A percentile compares a stretch with the other conserved stretches of the same genome.
phyloP scores from a whole-genome alignment of 495 filamentous ascomycete genomes.

The Aspergillus biplanus region DNA sequence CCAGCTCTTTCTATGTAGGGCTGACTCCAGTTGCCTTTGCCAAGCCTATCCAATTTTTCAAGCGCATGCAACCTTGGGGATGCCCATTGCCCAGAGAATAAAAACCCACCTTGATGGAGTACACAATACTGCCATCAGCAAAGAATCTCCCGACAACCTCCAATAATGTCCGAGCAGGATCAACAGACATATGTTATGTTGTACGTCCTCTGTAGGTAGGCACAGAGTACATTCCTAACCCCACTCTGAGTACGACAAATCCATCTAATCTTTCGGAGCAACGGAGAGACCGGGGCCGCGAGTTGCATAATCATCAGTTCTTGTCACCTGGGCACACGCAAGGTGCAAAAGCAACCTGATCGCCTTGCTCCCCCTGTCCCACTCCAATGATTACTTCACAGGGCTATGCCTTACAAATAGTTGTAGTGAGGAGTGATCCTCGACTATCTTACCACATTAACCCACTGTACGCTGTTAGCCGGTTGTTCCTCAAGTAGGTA shows the following conservation, averaged over 20 bases:
- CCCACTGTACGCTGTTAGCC: too few relatives aligned
- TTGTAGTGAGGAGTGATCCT: too few relatives aligned
- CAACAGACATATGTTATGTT: neutral
- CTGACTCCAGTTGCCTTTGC: neutral
- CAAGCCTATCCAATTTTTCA: neutral
- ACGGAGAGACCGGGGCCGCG: too few relatives aligned
- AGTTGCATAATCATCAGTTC: too few relatives aligned
- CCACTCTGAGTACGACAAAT: neutral
- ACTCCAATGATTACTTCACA: too few relatives aligned
- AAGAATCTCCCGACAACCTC: neutral
- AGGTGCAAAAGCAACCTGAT: too few relatives aligned
- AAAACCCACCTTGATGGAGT: neutral
- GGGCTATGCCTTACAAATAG: too few relatives aligned
- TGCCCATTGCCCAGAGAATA: neutral
- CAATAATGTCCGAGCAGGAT: neutral
- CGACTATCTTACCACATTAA: too few relatives aligned
- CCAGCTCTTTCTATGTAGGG: neutral
- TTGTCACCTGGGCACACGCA: too few relatives aligned
- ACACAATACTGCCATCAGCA: neutral
- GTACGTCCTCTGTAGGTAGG: neutral
- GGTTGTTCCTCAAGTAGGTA: too few relatives aligned
- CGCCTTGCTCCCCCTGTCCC: too few relatives aligned
- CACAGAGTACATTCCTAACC: too few relatives aligned
- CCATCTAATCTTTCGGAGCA: neutral
- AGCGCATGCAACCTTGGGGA: neutral